phyloP scores from a whole-genome alignment of 495 filamentous ascomycete genomes.

The Astrothelium macrocarpum region DNA sequence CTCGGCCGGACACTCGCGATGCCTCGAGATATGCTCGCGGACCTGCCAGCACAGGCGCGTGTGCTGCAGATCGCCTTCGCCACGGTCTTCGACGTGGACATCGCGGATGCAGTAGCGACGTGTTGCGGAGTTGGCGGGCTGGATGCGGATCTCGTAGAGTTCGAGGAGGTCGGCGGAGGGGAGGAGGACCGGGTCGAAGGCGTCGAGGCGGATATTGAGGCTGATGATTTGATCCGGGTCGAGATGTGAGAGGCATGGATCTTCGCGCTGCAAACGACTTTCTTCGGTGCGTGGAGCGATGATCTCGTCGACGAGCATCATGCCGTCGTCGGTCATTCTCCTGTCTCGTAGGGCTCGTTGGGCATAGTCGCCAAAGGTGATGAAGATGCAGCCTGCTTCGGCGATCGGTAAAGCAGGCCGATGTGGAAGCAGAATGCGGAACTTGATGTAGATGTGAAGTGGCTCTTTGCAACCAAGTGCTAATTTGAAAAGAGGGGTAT shows the following conservation, averaged over 20 bases:
- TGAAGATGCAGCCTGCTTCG: not conserved
- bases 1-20: not conserved
- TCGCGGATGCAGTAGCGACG: not conserved
- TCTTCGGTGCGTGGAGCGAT: not conserved
- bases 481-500: not conserved
- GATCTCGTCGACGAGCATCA: not conserved
- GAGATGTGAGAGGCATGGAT: not conserved
- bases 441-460: not conserved
- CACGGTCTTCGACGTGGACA: not conserved
- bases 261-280: constrained; percentile 4
- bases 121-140: not conserved
- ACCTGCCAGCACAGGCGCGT: constrained; percentile 5
- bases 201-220: not conserved
- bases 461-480: not conserved
- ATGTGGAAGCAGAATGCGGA: not conserved
- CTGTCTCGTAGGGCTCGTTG: not conserved
- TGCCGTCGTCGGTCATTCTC: not conserved
- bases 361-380: not conserved
- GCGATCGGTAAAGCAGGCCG: not conserved
- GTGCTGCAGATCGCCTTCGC: not conserved
- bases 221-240: not conserved
- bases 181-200: not conserved
- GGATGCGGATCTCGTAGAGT: constrained; percentile 2
- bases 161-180: not conserved
- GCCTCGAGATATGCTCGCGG: not conserved